A percentile compares a stretch with the other conserved stretches of the same genome.
phyloP scores from a whole-genome alignment of 306 rosid genomes.

The Dryas octopetala region DNA sequence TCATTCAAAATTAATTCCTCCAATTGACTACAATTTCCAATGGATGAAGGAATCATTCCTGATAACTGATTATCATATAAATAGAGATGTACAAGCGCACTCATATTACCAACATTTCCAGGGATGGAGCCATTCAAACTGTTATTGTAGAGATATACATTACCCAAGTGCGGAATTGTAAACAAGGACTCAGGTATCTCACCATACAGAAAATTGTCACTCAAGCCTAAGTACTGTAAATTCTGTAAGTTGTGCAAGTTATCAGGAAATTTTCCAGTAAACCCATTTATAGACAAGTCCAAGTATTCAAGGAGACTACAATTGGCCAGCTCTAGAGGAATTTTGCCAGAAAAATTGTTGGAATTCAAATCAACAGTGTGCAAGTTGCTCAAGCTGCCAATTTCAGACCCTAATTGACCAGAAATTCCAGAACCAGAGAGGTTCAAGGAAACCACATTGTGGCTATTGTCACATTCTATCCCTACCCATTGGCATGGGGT shows the following conservation, averaged over 20 bases:
- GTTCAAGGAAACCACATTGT: constrained; percentile 49
- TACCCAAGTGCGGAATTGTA: constrained; percentile 35
- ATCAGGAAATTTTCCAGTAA: constrained; percentile 52
- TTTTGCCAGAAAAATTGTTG: constrained; percentile 43
- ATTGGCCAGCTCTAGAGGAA: constrained; percentile 47
- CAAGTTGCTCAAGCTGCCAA: constrained; percentile 43
- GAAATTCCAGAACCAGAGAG: constrained; percentile 44
- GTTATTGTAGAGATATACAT: constrained; percentile 40
- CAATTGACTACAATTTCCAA: constrained; percentile 58
- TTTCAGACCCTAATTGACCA: constrained; percentile 62
- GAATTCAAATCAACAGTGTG: constrained; percentile 33
- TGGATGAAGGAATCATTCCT: constrained; percentile 64
- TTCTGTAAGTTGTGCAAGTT: constrained; percentile 33
- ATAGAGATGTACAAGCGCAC: constrained; percentile 32
- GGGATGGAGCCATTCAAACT: constrained; percentile 59
- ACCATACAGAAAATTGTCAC: constrained; percentile 39
- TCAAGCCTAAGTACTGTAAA: constrained; percentile 33
- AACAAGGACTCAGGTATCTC: constrained; percentile 52
- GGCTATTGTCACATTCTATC: constrained; percentile 46
- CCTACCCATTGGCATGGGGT: constrained; percentile 83
- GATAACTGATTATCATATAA: constrained; percentile 43
- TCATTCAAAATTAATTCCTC: constrained; percentile 32
- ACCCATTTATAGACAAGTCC: constrained; percentile 42
- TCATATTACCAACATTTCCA: constrained; percentile 47
- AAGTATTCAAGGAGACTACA: constrained; percentile 42